Evolutionary conservation across 192 early-diverging fungal species (phyloP), one percentile per base, ranked within the genome.

Genomic region (Backusella tuberculispora): DNA sequence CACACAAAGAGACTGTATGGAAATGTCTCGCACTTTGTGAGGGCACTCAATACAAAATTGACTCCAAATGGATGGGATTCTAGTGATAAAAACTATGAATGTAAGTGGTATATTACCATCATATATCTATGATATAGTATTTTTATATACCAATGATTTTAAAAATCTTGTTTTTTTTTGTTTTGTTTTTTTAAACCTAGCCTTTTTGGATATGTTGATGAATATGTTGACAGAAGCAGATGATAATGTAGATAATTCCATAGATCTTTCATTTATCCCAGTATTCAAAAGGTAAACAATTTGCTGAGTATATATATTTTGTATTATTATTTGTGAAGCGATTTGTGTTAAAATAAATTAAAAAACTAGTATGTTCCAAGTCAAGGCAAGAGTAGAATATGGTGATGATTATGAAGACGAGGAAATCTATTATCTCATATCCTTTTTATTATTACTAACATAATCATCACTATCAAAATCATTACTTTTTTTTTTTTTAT

Each of bases 1-100:
- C 42, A 74, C 29, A 80, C 80, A 26, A 42, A 80, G 34, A 77
- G 84, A 19, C 8, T 46, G 8, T 83, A 83, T 74, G 82, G 77
- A 10, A 76, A 69, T 38, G 64, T 64, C 2, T 68, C 56, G 24
- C 75, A 71, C 66, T 69, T 83, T n/a, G 67, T 81, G 0, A 19
- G 70, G 29, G 81, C 82, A 10, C 41, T 81, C 4, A 78, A 41
- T 68, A 34, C 45, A 2, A 63, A 44, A 34, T 44, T 67, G 12
- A 41, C 56, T 8, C 17, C 69, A 24, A 21, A 8, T 53, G 40
- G 47, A 2, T 77, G 76, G 76, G 50, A 77, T 34, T 65, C 42
- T 24, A 63, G 37, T 50, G 76, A 77, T 37, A 77, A 72, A 12
- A 65, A 34, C 5, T 34, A 73, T 37, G 76, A 78, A 44, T 66